phyloP scores from a whole-genome alignment of 1,284 basidiomycete species.

The Athelia sp. region DNA sequence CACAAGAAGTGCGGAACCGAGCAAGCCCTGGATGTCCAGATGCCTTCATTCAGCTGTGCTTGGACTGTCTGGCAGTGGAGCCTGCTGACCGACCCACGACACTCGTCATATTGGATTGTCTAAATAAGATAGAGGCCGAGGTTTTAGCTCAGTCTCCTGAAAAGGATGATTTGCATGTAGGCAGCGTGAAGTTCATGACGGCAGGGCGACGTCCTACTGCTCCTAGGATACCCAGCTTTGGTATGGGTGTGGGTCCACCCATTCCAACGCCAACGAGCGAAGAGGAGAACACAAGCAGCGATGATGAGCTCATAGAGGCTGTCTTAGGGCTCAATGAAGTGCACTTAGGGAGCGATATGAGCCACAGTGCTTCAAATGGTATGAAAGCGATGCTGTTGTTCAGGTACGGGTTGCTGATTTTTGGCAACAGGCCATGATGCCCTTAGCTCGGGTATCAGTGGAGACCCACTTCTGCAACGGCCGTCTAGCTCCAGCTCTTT shows the following conservation, averaged over 20 bases:
- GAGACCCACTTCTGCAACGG: slow-evolving; percentile 53
- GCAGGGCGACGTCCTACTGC: slow-evolving; percentile 54
- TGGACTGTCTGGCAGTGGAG: slow-evolving; percentile 75
- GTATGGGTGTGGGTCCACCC: slow-evolving; percentile 55
- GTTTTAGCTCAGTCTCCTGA: slow-evolving; percentile 66
- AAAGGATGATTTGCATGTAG: slow-evolving; percentile 71
- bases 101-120: slow-evolving; percentile 67
- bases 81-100: slow-evolving; percentile 73
- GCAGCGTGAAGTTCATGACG: slow-evolving; percentile 79
- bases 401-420: slow-evolving; percentile 6
- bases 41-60: slow-evolving; percentile 70
- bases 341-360: slow-evolving; percentile 46
- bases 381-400: slow-evolving; percentile 8
- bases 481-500: slow-evolving; percentile 31
- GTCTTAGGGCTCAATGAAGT: slow-evolving; percentile 52
- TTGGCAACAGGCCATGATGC: slow-evolving; percentile 7
- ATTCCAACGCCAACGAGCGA: slow-evolving; percentile 30
- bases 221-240: slow-evolving; percentile 84
- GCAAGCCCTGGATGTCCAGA: slow-evolving; percentile 78
- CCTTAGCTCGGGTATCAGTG: slow-evolving; percentile 20
- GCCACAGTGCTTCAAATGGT: slow-evolving; percentile 34
- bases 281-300: slow-evolving; percentile 46
- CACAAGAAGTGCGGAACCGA: slow-evolving; percentile 64
- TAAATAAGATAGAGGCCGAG: slow-evolving; percentile 78
- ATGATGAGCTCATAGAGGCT: slow-evolving; percentile 68